These are phyloP conservation scores for Talaromyces piceae DNA, from an alignment of 2,329 filamentous ascomycete genomes.

Conservation along the genomic window DNA sequence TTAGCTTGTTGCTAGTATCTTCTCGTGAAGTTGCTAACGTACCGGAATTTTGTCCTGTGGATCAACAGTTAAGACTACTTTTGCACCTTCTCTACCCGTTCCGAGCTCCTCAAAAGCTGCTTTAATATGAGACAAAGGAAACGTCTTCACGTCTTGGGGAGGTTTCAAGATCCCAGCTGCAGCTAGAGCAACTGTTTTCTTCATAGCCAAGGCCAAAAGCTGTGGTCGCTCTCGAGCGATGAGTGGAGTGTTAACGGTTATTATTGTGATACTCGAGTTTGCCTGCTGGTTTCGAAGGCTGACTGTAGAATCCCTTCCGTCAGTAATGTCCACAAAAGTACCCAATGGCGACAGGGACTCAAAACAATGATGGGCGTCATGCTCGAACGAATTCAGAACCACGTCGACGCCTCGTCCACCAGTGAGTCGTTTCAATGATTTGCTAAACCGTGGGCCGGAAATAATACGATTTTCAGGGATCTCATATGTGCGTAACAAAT, in stretches of 20 bases:
- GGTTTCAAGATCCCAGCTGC: no score
- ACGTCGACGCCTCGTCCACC: not conserved
- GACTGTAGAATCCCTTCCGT: not conserved
- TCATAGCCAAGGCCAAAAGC: no score
- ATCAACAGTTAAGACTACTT: not conserved
- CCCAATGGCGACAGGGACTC: slow-evolving; percentile 1
- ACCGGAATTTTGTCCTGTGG: no score
- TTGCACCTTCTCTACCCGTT: not conserved
- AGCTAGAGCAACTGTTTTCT: no score
- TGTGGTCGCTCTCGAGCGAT: not conserved
- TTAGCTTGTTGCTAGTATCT: not conserved
- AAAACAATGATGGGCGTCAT: not conserved
- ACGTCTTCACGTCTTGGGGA: no score
- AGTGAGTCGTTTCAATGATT: not conserved
- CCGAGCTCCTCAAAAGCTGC: not conserved
- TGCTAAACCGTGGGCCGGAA: slow-evolving; percentile 2
- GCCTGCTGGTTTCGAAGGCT: not conserved
- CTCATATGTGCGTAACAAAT: slow-evolving; percentile 9
- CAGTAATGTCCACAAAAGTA: slow-evolving; percentile 5
- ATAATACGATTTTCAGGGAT: slow-evolving; percentile 7
- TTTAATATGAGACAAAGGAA: slow-evolving; percentile 6
- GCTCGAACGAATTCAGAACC: not conserved
- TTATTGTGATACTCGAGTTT: slow-evolving; percentile 19
- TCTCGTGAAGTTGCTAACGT: not conserved
- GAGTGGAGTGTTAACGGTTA: not conserved